Evolutionary conservation across 2,329 filamentous ascomycete species (phyloP).

Genomic region (Shiraia sp.): DNA sequence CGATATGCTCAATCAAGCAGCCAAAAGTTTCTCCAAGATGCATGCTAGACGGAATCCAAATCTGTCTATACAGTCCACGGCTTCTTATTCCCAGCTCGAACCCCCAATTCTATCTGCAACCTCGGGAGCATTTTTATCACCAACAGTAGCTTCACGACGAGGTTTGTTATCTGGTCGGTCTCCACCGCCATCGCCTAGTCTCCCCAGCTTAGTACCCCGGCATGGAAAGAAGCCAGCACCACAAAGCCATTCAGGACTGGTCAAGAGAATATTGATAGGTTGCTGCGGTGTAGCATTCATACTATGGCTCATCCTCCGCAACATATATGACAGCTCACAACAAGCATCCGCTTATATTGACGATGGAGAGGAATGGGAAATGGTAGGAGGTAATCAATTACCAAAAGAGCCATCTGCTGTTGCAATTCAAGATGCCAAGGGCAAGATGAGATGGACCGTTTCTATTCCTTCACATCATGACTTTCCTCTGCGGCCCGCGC

Average conservation of each 20-base stretch:
- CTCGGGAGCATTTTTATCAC: constrained; percentile 42
- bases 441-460: constrained; percentile 75
- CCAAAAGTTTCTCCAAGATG: constrained; percentile 46
- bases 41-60: constrained; percentile 53
- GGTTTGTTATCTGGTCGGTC: constrained; percentile 69
- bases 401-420: constrained; percentile 75
- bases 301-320: constrained; percentile 54
- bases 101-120: constrained; percentile 36
- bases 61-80: constrained; percentile 50
- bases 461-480: constrained; percentile 69
- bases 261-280: constrained; percentile 62
- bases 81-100: constrained; percentile 39
- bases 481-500: constrained; percentile 68
- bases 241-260: constrained; percentile 57
- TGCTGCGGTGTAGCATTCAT: constrained; percentile 52
- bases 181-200: constrained; percentile 70
- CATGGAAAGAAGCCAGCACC: constrained; percentile 64
- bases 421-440: constrained; percentile 67
- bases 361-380: constrained; percentile 60
- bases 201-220: constrained; percentile 69
- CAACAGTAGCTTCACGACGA: constrained; percentile 47
- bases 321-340: constrained; percentile 30
- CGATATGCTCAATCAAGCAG: constrained; percentile 43
- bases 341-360: constrained; percentile 17
- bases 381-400: constrained; percentile 67